Evolutionary conservation across 1,284 basidiomycete genomes (phyloP), one percentile per base, ranked within the genome.

Genomic region (Volvariella surrecta): DNA sequence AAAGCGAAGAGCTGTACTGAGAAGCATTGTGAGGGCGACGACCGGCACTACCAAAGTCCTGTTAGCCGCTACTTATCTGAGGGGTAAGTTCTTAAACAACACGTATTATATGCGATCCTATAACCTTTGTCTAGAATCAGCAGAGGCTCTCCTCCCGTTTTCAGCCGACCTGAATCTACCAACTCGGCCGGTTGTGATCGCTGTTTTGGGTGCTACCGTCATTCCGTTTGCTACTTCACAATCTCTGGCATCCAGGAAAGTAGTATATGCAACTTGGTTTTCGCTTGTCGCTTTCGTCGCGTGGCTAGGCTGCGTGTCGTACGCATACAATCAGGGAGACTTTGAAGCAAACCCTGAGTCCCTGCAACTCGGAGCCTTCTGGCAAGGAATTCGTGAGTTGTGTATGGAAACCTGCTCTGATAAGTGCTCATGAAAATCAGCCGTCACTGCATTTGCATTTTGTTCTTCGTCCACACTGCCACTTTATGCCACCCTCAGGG

Each of bases 321-420:
- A 71, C 49, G 71, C 75, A 16, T 68, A 79, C 55, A 58, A 66
- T 0, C 59, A 67, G 38, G 71, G 71, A 16, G 58, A 63, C 8
- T 60, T 71, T 11, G 57, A 57, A n/a, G 51, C 56, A 8, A 61
- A 62, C 32, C 50, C 61, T 17, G 59, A 59, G 31, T 68, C 66
- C 59, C 50, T 65, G 15, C 63, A 58, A 40, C 55, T 66, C 43
- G 76, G 78, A 18, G 54, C 63, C 24, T 61, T 82, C 30, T 82
- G 79, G 79, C 72, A 79, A 52, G 75, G 74, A 49, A 67, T 76
- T 45, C 72, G 83, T 85, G 50, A 47, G 79, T 74, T 32, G 38
- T 35, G 1, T 16, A 1, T 44, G 42, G 35, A 28, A 30, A 21
- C 24, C 6, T 7, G 32, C 19, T 32, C 30, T 39, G 18, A 19